Evolutionary conservation across 768 basidiomycete genomes (phyloP).

Genomic region (Leccinellum rugosiceps): DNA sequence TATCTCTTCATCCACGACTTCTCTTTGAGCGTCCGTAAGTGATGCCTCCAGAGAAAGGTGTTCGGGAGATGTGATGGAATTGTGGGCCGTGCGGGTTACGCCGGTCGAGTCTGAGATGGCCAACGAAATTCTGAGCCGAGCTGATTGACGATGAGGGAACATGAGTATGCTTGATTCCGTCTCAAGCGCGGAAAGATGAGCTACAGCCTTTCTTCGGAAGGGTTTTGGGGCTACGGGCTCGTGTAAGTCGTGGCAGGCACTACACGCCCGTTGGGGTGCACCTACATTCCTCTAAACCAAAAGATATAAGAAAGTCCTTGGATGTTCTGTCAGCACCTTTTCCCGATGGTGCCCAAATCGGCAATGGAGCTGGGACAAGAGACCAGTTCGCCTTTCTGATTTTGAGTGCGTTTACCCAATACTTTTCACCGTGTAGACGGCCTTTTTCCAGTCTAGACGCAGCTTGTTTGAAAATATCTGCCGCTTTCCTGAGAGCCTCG

Average conservation of each 20-base stretch:
- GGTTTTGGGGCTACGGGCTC: conserved; percentile 50
- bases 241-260: neutral
- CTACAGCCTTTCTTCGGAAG: conserved; percentile 70
- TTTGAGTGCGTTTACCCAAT: conserved; percentile 81
- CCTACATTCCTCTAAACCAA: conserved; percentile 80
- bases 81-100: conserved; percentile 33
- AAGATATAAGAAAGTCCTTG: conserved; percentile 78
- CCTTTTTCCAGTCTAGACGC: conserved; percentile 66
- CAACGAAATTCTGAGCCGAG: conserved; percentile 62
- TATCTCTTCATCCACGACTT: conserved; percentile 78
- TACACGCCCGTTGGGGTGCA: conserved; percentile 7
- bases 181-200: conserved; percentile 54
- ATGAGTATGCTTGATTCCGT: conserved; percentile 42
- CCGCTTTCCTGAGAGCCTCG: conserved; percentile 70
- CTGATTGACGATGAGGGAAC: conserved; percentile 63
- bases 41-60: conserved; percentile 45
- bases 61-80: conserved; percentile 32
- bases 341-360: conserved; percentile 62
- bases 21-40: conserved; percentile 60
- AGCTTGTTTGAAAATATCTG: conserved; percentile 65
- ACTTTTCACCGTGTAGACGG: conserved; percentile 60
- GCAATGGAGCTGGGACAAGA: conserved; percentile 74
- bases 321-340: conserved; percentile 79
- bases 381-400: conserved; percentile 79
- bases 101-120: conserved; percentile 35